Percentiles rank a stretch among this genome's conserved stretches.
These are phyloP conservation scores for Russula vinacea DNA, from an alignment of 768 basidiomycete genomes.

Conservation along the genomic window DNA sequence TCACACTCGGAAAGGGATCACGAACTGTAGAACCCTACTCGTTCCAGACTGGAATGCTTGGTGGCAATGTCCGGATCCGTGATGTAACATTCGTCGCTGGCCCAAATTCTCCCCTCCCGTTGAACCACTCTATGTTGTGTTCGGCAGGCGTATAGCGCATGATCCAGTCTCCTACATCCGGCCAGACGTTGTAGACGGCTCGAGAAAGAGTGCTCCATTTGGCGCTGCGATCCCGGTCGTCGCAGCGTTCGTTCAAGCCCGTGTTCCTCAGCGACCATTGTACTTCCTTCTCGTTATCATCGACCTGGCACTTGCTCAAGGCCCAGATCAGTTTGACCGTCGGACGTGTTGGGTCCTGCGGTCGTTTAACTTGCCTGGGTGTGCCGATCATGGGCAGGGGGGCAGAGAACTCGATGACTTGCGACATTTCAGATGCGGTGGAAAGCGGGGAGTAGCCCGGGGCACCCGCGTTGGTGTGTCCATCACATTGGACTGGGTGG, in stretches of 20 bases:
- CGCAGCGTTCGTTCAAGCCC: conserved; percentile 3
- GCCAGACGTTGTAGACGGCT: neutral
- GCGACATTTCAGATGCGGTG: neutral
- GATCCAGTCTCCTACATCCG: conserved; percentile 6
- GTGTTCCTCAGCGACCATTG: conserved; percentile 1
- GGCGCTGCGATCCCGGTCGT: neutral
- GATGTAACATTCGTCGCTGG: neutral
- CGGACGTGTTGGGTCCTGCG: neutral
- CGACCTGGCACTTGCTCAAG: conserved; percentile 6
- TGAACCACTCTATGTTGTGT: neutral
- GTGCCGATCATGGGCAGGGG: neutral
- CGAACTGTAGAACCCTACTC: conserved; percentile 14
- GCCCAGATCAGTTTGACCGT: neutral
- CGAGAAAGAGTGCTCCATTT: neutral
- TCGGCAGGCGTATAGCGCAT: neutral
- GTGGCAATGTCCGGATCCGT: neutral
- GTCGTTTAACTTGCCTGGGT: neutral
- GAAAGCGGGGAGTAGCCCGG: neutral
- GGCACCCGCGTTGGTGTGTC: neutral
- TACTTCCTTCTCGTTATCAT: neutral
- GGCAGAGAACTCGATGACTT: neutral
- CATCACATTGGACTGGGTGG: too few species aligned
- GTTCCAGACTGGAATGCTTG: neutral
- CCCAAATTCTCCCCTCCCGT: neutral
- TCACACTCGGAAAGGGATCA: neutral